Base-by-base conservation (phyloP, 2,329 filamentous ascomycete genomes). In the Talaromyces sp. region DNA sequence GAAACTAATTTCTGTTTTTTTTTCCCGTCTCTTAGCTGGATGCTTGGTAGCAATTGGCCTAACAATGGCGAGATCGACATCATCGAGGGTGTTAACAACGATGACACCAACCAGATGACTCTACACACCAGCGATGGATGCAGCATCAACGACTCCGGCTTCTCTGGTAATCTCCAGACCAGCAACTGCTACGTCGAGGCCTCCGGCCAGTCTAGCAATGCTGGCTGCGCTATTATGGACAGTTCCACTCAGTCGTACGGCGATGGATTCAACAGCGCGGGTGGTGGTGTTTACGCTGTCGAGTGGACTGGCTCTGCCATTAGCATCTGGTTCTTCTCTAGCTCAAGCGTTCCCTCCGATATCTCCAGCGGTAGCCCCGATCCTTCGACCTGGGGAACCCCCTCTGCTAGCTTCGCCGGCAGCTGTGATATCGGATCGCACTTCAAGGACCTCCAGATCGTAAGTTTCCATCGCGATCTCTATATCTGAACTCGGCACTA, bases 271-370 rank as follows among this genome's bases (percentile, higher is more conserved):
- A 94, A 94, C 72, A 75, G 75, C 20, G 80, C 74, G 29, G 80
- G 82, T 9, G 89, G 89, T 20, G 89, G 88, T 35, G 79, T 91
- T 41, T 91, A 88, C 64, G 88, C 85, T 30, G 83, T 87, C 51
- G 86, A 91, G 71, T 96, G 91, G 89, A 90, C 87, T 2, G 80
- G 81, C 27, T 69, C 81, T 0, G 79, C 79, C 57, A 94, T 97
- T 70, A 81, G 81, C 36, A 80, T 96, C 59, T 97, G 86, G 84
- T 93, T 90, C 80, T 97, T 96, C 74, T 79, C 86, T 0, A 86
- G 89, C n/a, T 71, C 70, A 57, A 69, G 70, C 13, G 83, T 92
- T 53, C 90, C 89, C 1, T 63, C 71, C 3, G 86, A 92, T 69
- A 84, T 90, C 55, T 66, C 73, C 2, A 70, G 77, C 16, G 82